Base-by-base conservation (phyloP, 1,284 basidiomycete species). In the Irpex lacteus region DNA sequence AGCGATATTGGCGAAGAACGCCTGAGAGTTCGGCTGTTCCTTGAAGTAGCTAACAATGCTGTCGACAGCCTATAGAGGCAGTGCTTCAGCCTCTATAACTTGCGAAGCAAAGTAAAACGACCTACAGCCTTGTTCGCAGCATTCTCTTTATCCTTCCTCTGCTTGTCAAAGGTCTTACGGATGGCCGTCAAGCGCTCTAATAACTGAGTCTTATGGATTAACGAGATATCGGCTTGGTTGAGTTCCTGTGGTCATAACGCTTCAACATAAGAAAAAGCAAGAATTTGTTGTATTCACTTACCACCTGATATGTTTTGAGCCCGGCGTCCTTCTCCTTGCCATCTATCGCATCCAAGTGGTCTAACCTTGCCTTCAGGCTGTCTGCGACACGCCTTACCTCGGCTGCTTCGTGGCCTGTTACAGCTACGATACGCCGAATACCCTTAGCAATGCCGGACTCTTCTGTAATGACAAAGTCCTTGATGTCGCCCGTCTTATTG, bases 401-500 rank as follows among this genome's bases (percentile, higher is more conserved):
- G 26, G 89, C 85, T 0, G 97, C 97, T 75, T 98, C 96, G 70
- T 96, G 88, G 15, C 97, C 97, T 1, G 98, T 98, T 47, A 99
- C 90, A 18, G 96, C 97, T 54, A 94, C 90, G 63, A 99, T 90
- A 60, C 97, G 89, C 63, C 98, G 91, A 70, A 98, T 97, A 52
- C 97, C 97, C 81, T 98, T 99, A 36, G 97, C 98, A 70, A 99
- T 99, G 57, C 96, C 96, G 5, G 92, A 92, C 77, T 99, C 98
- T 74, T 99, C 97, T 34, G 87, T 90, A 68, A 99, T 91, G 60
- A 98, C 90, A 74, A 99, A 92, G 73, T 94, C 89, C 76, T 96
- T 95, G 82, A 99, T 99, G 70, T 97, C 95, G 32, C 96, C 95
- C 0, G 97, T 99, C 78, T 91, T 93, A 34, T 87, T 85, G 62